Evolutionary conservation across 768 basidiomycete genomes (phyloP), one percentile per base, ranked within the genome.

Genomic region (Termitomyces sp.): DNA sequence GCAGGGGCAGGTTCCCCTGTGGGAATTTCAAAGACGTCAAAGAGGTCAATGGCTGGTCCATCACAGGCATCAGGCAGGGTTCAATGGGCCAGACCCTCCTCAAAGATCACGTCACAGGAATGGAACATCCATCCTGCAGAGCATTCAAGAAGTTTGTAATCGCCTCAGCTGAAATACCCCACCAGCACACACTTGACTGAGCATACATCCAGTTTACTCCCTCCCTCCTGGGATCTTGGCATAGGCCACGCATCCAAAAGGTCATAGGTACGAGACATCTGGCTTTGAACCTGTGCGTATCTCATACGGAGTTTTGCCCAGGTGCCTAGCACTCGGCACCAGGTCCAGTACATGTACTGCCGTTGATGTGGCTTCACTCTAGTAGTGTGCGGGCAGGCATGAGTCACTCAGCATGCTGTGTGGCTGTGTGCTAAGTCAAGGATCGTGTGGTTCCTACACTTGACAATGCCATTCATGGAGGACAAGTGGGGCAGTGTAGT

Each of bases 121-220:
- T 5, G 5, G 5, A 37, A 37, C 14, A 37, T 37, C 14, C 36
- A 1, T 1, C 36, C 36, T 37, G 36, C 3, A 2, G 36, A 1
- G 12, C 36, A 16, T 2, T 37, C 36, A 22, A 61, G 58, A 0
- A 72, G 24, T 34, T 62, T 64, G 50, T 72, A 71, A 10, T 54
- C 65, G 1, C 56, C 62, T 0, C 55, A 12, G 0, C 65, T 61
- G 44, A 37, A 64, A 46, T 70, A 71, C 16, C 71, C 12, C 12
- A 37, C 14, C 14, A 37, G 14, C 14, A 37, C 36, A 37, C 36
- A 1, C 14, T 37, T 37, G 1, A 37, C 14, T 4, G 14, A 37
- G 4, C 36, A 16, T 3, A 5, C 14, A 37, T 37, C 14, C 1
- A 37, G 36, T 14, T 37, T 37, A 5, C 36, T 37, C 3, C 1